phyloP scores from a whole-genome alignment of 805 yeast species.

The Pichia occidentalis region DNA sequence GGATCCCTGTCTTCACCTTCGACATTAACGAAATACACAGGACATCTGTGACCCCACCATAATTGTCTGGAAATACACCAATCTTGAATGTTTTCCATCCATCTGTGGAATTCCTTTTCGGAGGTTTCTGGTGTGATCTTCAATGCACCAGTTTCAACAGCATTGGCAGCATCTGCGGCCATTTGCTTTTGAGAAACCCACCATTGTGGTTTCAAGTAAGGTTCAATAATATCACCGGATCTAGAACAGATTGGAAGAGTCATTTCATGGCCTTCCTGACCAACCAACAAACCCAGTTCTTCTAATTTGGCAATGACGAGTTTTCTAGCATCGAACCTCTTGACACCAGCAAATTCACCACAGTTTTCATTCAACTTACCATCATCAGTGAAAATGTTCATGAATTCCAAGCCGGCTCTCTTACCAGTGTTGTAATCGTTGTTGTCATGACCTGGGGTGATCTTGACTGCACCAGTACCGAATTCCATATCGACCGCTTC shows the following conservation, averaged over 20 bases:
- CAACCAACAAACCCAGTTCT: conserved; percentile 67
- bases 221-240: conserved; percentile 96
- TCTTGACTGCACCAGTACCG: conserved; percentile 99
- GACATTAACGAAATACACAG: conserved; percentile 80
- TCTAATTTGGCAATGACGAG: conserved; percentile 75
- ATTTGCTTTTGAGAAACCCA: conserved; percentile 90
- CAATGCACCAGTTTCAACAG: conserved; percentile 75
- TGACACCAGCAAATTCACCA: conserved; percentile 88
- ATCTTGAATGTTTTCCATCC: conserved; percentile 95
- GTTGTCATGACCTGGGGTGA: conserved; percentile 97
- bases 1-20: conserved; percentile 66
- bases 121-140: conserved; percentile 82
- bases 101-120: conserved; percentile 87
- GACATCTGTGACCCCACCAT: conserved; percentile 98
- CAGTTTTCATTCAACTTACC: conserved; percentile 87
- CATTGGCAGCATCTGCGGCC: conserved; percentile 83
- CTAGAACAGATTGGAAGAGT: conserved; percentile 88
- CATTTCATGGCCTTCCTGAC: conserved; percentile 93
- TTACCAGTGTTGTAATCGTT: conserved; percentile 97
- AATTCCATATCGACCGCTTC: conserved; percentile 99
- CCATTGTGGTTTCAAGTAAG: conserved; percentile 97
- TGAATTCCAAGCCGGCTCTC: conserved; percentile 81
- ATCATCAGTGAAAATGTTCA: conserved; percentile 87
- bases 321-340: conserved; percentile 90
- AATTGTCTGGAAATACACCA: conserved; percentile 97